Conservation (phyloP, 2,329 filamentous ascomycete species). For the Penicillium nordicum region DNA sequence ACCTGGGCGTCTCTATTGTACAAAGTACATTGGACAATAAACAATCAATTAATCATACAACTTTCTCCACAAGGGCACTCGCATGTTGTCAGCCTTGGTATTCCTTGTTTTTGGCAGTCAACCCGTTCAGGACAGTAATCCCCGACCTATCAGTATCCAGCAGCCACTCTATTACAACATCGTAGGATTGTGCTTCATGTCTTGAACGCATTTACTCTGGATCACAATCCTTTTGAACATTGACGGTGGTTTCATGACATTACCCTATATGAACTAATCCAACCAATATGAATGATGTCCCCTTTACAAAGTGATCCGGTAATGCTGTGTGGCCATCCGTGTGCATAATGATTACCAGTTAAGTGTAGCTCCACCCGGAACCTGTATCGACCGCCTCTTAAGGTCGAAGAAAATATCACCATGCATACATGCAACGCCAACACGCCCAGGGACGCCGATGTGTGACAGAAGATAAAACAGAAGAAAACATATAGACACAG, state of each 20-base stretch:
- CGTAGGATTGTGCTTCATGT: neutral
- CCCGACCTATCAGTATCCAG: neutral
- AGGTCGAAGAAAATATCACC: conserved; percentile 10
- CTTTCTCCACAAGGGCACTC: neutral
- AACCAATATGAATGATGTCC: conserved; percentile 17
- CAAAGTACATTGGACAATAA: no score
- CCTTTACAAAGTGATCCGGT: conserved; percentile 17
- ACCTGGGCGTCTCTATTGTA: neutral
- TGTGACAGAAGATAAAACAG: neutral
- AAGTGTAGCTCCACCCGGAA: conserved; percentile 1
- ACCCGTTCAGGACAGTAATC: no score
- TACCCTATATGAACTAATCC: conserved; percentile 18
- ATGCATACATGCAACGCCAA: conserved; percentile 13
- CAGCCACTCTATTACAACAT: neutral
- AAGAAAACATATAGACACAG: conserved; percentile 19
- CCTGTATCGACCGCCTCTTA: conserved; percentile 1
- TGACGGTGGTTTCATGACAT: conserved; percentile 9
- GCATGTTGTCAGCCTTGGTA: neutral
- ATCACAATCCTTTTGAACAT: neutral
- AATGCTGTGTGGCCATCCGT: neutral
- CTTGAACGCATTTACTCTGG: neutral
- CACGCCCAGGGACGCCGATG: conserved; percentile 12
- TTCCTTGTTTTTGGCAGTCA: neutral
- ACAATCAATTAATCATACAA: no score
- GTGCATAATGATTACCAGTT: neutral